Evolutionary conservation across 176 grass and related monocot genomes (phyloP), one percentile per base, ranked within the genome.

Genomic region (Lolium rigidum): DNA sequence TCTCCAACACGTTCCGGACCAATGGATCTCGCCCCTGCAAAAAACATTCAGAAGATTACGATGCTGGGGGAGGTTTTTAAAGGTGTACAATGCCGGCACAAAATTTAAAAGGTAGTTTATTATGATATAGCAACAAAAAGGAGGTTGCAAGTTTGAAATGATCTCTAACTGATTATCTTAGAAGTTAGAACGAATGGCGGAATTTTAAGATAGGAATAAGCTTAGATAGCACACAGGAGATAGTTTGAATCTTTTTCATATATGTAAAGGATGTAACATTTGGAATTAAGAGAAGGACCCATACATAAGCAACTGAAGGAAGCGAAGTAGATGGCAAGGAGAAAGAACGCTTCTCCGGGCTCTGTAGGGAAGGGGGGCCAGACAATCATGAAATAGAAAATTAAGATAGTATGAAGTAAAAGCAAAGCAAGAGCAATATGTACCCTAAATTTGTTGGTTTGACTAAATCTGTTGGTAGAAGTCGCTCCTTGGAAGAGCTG

Each of bases 391-490:
- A 82, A 77, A 65, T 9, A 6, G 21, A 81, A 35, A 24, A 80
- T 75, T 70, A 65, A n/a, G 38, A 82, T 24, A 79, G 24, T 64
- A 84, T 26, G 48, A 66, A 82, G 74, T 83, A 77, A 9, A 56
- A 86, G 17, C 35, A 52, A 63, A 87, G 81, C 10, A 70, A n/a
- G 22, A 82, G 54, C 0, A 71, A 69, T 63, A 9, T 41, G 51
- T 81, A 94, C 92, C 78, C 89, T 97, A 85, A 90, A 87, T 88
- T 89, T 91, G 72, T 81, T 75, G 46, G 18, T 85, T 41, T 81
- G 80, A 51, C 70, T 52, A 58, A 90, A 92, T 87, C 74, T 87
- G 46, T 65, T 77, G 51, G 78, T 76, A 49, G 83, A 59, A 64
- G 72, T 43, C 31, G 59, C 83, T 80, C 91, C 84, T 73, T 94